These are phyloP conservation scores for Colletotrichum filicis DNA, from an alignment of 2,329 filamentous ascomycete genomes.

Conservation along the genomic window DNA sequence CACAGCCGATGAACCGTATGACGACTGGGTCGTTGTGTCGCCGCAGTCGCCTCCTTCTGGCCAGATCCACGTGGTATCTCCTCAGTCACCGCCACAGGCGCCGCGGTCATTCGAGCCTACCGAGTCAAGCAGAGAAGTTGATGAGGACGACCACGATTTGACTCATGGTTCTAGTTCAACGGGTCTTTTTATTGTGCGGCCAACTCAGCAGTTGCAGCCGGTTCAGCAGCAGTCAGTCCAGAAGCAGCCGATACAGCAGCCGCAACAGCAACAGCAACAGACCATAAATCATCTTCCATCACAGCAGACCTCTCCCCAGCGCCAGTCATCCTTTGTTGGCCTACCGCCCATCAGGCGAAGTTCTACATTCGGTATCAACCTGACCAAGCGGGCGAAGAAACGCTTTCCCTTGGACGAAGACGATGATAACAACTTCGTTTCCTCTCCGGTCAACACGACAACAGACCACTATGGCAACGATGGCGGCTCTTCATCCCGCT, in stretches of 20 bases:
- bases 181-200: neutral
- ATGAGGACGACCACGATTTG: neutral
- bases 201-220: neutral
- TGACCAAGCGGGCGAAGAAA: conserved; percentile 47
- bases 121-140: conserved; percentile 8
- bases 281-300: conserved; percentile 23
- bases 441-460: conserved; percentile 3
- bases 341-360: conserved; percentile 68
- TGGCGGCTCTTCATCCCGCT: neutral
- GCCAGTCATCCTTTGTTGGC: conserved; percentile 64
- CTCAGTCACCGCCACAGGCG: conserved; percentile 17
- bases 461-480: neutral
- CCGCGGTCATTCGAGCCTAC: conserved; percentile 9
- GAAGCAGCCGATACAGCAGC: neutral
- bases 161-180: neutral
- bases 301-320: conserved; percentile 45
- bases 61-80: conserved; percentile 40
- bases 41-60: conserved; percentile 38
- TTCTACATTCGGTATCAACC: conserved; percentile 63
- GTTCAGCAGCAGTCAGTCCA: neutral
- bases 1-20: conserved; percentile 39
- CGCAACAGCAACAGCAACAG: conserved; percentile 35
- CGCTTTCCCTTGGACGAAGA: conserved; percentile 46
- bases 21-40: conserved; percentile 47
- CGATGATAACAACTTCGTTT: conserved; percentile 41